phyloP scores from a whole-genome alignment of 1,139 yeast species.

The Pichia sp. region DNA sequence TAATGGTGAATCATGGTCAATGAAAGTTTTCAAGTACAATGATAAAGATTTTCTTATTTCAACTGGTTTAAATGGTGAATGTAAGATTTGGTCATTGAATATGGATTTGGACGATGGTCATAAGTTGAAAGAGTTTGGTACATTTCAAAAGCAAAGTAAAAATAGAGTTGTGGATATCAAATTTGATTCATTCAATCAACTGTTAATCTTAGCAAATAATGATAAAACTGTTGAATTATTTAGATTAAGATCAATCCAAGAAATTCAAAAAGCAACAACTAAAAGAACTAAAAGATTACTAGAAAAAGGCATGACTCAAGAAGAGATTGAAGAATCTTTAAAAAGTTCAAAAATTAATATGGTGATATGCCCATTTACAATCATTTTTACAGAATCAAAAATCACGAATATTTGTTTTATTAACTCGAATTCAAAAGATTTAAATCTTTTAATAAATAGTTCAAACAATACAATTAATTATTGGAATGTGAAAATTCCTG shows the following conservation, averaged over 20 bases:
- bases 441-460: constrained; percentile 59
- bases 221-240: constrained; percentile 81
- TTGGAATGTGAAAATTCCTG: constrained; percentile 50
- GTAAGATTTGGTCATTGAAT: constrained; percentile 75
- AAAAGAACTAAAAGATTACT: constrained; percentile 73
- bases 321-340: constrained; percentile 51
- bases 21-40: constrained; percentile 36
- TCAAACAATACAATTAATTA: constrained; percentile 72
- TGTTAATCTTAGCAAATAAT: constrained; percentile 66
- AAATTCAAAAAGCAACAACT: constrained; percentile 68
- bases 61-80: constrained; percentile 73
- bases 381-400: constrained; percentile 51
- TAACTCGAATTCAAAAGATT: constrained; percentile 35
- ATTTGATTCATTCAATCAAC: constrained; percentile 43
- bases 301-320: constrained; percentile 63
- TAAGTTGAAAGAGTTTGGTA: constrained; percentile 51
- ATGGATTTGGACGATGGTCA: constrained; percentile 40
- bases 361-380: constrained; percentile 59
- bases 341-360: constrained; percentile 51
- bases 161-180: constrained; percentile 61
- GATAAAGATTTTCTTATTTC: constrained; percentile 47
- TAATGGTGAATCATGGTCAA: constrained; percentile 86
- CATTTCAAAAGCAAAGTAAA: constrained; percentile 70
- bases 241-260: constrained; percentile 71
- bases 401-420: constrained; percentile 56